Evolutionary conservation across 371 early-diverging fungal species (phyloP), one percentile per base, ranked within the genome.

Genomic region (Batkoa obscura): DNA sequence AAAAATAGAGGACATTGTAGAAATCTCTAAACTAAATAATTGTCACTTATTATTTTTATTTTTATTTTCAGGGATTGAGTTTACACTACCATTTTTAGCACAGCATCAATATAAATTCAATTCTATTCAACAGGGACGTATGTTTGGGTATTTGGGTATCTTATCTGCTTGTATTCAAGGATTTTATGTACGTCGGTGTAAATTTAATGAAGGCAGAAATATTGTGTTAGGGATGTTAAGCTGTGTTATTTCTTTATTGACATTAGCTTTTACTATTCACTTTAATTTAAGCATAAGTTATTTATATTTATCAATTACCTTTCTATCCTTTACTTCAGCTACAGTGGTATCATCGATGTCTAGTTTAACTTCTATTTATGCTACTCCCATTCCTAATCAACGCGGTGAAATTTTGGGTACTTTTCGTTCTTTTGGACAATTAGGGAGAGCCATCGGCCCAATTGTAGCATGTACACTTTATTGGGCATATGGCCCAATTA

Each of bases 51-150:
- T 79, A 5, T 92, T 84, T 62, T 72, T 93, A 45, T 90, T 97
- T 63, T 63, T 89, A 39, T 97, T 94, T 66, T 86, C 89, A 2
- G 98, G 96, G 4, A 90, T 97, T 89, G 97, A 97, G 68, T 97
- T 92, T 69, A 95, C 96, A 0, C 71, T 97, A 52, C 90, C 96
- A 0, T 97, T 95, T 64, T 71, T 94, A 65, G 91, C 94, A 0
- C 86, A 83, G 69, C 92, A 94, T 67, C 74, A 86, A 17, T 83
- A 91, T 57, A 70, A 76, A 45, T 97, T 87, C 58, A 73, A 76
- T 12, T 82, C 90, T 65, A 79, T 78, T 68, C 84, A 88, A 59
- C 95, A 97, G 67, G 98, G 98, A 1, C 73, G 72, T 57, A 67
- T 94, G 2, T 72, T 97, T 9, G 92, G 84, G 1, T 80, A 73